Evolutionary conservation across 139 green algal species (phyloP).

Genomic region (Cymbomonas tetramitiformis): DNA sequence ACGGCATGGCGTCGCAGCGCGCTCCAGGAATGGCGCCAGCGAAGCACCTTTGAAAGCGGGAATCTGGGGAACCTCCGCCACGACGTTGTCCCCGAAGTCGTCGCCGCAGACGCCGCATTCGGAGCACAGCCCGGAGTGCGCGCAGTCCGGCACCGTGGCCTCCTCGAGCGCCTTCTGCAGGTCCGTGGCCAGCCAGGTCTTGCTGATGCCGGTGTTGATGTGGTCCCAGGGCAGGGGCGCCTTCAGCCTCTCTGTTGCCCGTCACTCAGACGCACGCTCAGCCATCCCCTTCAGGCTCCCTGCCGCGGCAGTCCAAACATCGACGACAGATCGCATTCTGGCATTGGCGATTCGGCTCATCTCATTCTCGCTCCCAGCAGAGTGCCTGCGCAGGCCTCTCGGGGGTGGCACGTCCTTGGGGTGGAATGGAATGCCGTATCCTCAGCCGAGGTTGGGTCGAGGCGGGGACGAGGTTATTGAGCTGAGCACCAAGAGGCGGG

Average conservation of each 20-base stretch:
- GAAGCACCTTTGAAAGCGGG: constrained; percentile 32
- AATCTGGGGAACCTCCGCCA: constrained; percentile 39
- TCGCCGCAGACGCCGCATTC: constrained; percentile 62
- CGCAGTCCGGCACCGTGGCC: constrained; percentile 53
- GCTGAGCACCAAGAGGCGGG: too few relatives aligned
- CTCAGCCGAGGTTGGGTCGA: too few relatives aligned
- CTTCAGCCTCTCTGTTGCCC: constrained; percentile 44
- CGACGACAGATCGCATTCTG: too few relatives aligned
- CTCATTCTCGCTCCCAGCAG: too few relatives aligned
- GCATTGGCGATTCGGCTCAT: too few relatives aligned
- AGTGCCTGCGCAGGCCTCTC: too few relatives aligned
- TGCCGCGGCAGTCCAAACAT: too few relatives aligned
- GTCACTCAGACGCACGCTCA: too few relatives aligned
- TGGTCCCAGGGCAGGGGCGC: constrained; percentile 57
- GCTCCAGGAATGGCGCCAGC: not conserved
- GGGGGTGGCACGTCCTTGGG: too few relatives aligned
- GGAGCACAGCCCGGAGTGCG: constrained; percentile 43
- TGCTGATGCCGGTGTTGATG: constrained; percentile 49
- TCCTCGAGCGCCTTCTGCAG: constrained; percentile 55
- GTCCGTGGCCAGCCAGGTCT: constrained; percentile 61
- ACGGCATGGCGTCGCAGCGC: not conserved
- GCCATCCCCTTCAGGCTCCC: too few relatives aligned
- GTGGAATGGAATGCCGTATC: too few relatives aligned
- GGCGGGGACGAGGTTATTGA: too few relatives aligned
- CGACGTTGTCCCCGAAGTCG: constrained; percentile 38